A percentile compares a stretch with the other conserved stretches of the same genome.
Conservation (phyloP, 2,329 filamentous ascomycete species). For the Truncatella angustata region DNA sequence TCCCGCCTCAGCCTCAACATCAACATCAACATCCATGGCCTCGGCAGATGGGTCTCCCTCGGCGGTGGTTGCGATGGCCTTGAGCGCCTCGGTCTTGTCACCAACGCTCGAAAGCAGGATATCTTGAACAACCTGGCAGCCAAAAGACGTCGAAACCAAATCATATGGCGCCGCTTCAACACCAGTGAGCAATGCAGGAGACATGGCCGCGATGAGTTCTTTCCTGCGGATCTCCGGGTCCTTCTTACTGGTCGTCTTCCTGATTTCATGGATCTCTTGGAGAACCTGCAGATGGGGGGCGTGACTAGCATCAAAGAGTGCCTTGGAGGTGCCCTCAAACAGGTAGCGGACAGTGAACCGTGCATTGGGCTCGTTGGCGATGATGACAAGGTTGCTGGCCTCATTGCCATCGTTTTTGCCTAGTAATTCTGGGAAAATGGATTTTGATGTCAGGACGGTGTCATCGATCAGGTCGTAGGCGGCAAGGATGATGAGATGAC, state of each 20-base stretch:
- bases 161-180: slow-evolving; percentile 67
- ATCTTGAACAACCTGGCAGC: slow-evolving; percentile 82
- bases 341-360: slow-evolving; percentile 75
- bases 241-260: slow-evolving; percentile 88
- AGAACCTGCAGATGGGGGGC: slow-evolving; percentile 69
- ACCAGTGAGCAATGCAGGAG: slow-evolving; percentile 71
- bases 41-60: slow-evolving; percentile 49
- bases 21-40: slow-evolving; percentile 34
- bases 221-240: slow-evolving; percentile 71
- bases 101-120: slow-evolving; percentile 74
- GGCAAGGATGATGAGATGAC: slow-evolving; percentile 77
- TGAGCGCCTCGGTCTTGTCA: slow-evolving; percentile 72
- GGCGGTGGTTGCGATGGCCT: slow-evolving; percentile 65
- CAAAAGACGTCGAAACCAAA: slow-evolving; percentile 74
- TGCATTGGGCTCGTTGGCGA: slow-evolving; percentile 64
- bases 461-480: slow-evolving; percentile 93
- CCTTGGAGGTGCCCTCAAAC: slow-evolving; percentile 65
- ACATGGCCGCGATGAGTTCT: slow-evolving; percentile 74
- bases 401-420: slow-evolving; percentile 65
- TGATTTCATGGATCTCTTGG: slow-evolving; percentile 73
- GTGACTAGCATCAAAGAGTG: slow-evolving; percentile 60
- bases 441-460: slow-evolving; percentile 82
- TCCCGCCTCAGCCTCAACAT: slow-evolving; percentile 25
- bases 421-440: slow-evolving; percentile 83
- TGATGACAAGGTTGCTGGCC: slow-evolving; percentile 61